Evolutionary conservation across 1,139 yeast species (phyloP), one percentile per base, ranked within the genome.

Genomic region (Lodderomyces pseudojiufengensis): DNA sequence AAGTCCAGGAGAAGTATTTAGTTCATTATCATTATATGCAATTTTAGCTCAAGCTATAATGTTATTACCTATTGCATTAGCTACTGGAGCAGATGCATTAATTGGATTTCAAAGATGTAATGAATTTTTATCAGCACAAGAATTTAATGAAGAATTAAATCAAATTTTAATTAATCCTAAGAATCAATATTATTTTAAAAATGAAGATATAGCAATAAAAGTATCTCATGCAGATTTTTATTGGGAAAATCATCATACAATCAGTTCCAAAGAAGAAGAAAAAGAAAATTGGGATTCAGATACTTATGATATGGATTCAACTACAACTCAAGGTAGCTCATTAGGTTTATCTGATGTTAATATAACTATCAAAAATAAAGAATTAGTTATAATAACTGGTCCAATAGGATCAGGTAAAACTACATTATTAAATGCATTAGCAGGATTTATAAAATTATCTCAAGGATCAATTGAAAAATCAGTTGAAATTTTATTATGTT

Each of bases 51-150:
- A 65, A 43, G 73, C 76, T 24, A 66, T 76, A 39, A 64, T 74
- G 64, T 58, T 75, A 45, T 60, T 76, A 40, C 80, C 81, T 10
- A 58, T 73, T 38, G 76, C 87, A 12, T 62, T 75, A 38, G 70
- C 76, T 9, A 63, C 77, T 23, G 73, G 73, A 22, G 72, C 78
- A 20, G 81, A 76, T 55, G 80, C 79, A 1, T 57, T 61, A 43
- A 65, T 74, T 48, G 80, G 79, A 0, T 69, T 73, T 45, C 57
- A 55, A 27, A 60, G 80, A 49, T 70, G 74, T 36, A 63, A 60
- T 37, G 70, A 61, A 22, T 73, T 57, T 42, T 54, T 75, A 39
- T 51, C 65, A 29, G 60, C 74, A 8, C 57, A 52, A 7, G 78
- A 74, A 46, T 56, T 51, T 38, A 44, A 48, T 27, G 53, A 49